These are phyloP conservation scores for Kodamaea suecica DNA, from an alignment of 1,139 yeast species.

Conservation along the genomic window DNA sequence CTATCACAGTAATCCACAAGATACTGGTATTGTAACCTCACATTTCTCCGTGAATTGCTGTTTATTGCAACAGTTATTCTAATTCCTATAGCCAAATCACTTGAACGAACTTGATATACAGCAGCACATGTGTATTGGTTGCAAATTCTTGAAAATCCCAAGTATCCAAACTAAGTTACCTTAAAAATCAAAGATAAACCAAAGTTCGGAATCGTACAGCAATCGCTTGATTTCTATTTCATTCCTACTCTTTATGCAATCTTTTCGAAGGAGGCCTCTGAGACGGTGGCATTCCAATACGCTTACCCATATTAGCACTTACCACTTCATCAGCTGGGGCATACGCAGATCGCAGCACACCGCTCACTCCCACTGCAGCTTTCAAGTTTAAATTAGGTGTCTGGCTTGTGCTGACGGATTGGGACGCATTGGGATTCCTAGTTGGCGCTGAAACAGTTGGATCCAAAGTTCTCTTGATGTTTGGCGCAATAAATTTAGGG, in stretches of 20 bases:
- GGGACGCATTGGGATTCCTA: conserved; percentile 8
- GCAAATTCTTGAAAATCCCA: too few species aligned
- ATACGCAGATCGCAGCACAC: neutral
- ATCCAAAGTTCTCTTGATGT: conserved; percentile 53
- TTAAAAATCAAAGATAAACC: too few species aligned
- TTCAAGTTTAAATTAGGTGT: neutral
- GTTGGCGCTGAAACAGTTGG: conserved; percentile 56
- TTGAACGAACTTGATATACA: too few species aligned
- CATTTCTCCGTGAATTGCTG: too few species aligned
- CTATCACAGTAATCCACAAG: too few species aligned
- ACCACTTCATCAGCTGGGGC: neutral
- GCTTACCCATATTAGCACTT: conserved; percentile 19
- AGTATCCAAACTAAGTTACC: too few species aligned
- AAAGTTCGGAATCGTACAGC: too few species aligned
- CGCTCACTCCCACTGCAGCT: neutral
- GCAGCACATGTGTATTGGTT: too few species aligned
- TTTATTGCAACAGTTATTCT: too few species aligned
- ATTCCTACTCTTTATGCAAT: conserved; percentile 8
- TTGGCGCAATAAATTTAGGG: conserved; percentile 49
- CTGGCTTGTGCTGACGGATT: conserved; percentile 3
- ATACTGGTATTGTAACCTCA: too few species aligned
- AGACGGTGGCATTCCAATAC: conserved; percentile 32
- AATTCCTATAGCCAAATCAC: too few species aligned
- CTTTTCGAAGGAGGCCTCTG: conserved; percentile 21
- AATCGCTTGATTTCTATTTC: neutral